Base-by-base conservation (phyloP, 805 yeast genomes). In the Saccharomycopsis lassenensis region DNA sequence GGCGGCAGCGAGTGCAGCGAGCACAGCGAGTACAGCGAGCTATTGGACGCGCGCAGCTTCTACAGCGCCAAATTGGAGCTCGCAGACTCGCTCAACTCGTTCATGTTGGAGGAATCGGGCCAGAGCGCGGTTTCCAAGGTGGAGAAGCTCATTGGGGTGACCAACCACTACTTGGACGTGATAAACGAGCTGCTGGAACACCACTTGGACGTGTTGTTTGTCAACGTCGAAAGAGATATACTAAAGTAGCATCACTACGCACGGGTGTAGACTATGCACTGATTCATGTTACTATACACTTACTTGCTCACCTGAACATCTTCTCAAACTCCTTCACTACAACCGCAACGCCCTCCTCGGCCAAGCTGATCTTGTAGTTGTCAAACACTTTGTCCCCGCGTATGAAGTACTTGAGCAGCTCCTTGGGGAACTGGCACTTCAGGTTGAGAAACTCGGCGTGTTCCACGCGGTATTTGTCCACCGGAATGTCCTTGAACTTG, bases 131-230 rank as follows among this genome's bases (percentile, higher is more conserved):
- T 38, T 14, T 30, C 42, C n/a, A 26, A 38, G 15, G 22, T 42
- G 18, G 46, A 42, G 29, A 42, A 42, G 18, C 4, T 42, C 21
- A 25, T 42, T n/a, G 36, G 33, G 16, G 26, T 42, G 35, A 42
- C 46, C 8, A 27, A 29, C 16, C 29, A 10, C 16, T 35, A 40
- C 24, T 32, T 42, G 38, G 23, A 39, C n/a, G 28, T 25, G 19
- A 40, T 40, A 5, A 21, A 16, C 12, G 19, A 37, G 7, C 15
- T 23, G 4, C 15, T 23, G 4, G 21, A 37, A 4, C 8, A 28
- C 6, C 12, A 28, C 25, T 17, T 33, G 12, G 41, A 37, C 5
- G 41, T 29, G 4, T 16, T 40, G 14, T 40, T 40, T 29, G 21
- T 40, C 5, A 37, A 33, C 25, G 12, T 29, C 7, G 14, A 30